Percentiles rank a stretch among this genome's conserved stretches.
phyloP scores from a whole-genome alignment of 306 rosid species.

The Senna siamea region DNA sequence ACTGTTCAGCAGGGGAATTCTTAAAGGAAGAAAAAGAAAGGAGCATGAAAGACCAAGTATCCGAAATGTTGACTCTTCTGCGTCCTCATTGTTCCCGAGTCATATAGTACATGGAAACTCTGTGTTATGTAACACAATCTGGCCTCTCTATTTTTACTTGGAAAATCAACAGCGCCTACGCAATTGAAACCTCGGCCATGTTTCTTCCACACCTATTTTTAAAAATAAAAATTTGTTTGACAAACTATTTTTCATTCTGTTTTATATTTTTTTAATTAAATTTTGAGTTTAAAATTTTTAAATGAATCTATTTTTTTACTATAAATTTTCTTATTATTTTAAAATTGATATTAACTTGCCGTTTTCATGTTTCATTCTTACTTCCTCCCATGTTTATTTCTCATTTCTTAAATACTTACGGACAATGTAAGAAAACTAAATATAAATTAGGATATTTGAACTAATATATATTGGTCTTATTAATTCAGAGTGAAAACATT shows the following conservation, averaged over 20 bases:
- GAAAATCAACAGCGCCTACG: constrained; percentile 8
- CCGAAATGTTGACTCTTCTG: constrained; percentile 40
- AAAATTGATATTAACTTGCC: not conserved
- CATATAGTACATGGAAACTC: not conserved
- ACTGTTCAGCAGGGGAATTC: not conserved
- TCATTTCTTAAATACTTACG: too few relatives aligned
- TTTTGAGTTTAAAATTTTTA: not conserved
- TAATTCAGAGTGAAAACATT: too few relatives aligned
- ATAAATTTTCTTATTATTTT: too few relatives aligned
- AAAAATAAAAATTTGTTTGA: not conserved
- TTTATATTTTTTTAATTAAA: not conserved
- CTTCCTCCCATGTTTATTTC: too few relatives aligned
- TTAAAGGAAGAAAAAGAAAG: constrained; percentile 20
- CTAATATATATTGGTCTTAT: too few relatives aligned
- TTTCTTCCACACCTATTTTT: not conserved
- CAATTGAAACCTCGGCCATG: not conserved
- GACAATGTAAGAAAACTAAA: too few relatives aligned
- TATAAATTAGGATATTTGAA: too few relatives aligned
- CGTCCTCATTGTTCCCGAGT: constrained; percentile 18
- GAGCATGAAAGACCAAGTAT: constrained; percentile 24
- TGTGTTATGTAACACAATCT: not conserved
- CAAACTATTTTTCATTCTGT: not conserved
- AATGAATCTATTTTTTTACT: not conserved
- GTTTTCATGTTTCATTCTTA: not conserved
- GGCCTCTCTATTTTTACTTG: not conserved